phyloP scores from a whole-genome alignment of 225 moss, liverwort and hornwort species.

The Asterella californica region DNA sequence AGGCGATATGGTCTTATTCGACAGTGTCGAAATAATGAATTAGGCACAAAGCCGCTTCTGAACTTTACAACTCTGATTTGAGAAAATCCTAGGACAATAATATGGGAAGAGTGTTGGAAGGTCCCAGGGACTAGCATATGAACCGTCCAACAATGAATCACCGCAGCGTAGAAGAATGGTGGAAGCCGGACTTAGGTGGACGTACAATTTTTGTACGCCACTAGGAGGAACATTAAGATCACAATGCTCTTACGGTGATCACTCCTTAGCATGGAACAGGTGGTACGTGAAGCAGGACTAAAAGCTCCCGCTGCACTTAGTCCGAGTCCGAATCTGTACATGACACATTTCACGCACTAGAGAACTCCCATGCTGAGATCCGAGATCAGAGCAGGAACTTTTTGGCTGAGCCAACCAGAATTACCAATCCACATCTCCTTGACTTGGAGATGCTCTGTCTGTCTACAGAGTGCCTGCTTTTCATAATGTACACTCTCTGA shows the following conservation, averaged over 20 bases:
- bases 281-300: constrained; percentile 1
- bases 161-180: background rate
- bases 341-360: background rate
- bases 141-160: background rate
- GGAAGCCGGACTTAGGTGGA: background rate
- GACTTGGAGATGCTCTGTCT: background rate
- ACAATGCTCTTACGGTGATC: background rate
- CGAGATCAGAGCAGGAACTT: background rate
- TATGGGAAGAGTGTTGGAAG: background rate
- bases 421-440: constrained; percentile 29
- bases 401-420: background rate
- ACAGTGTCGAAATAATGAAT: background rate
- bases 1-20: background rate
- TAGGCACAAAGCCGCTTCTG: background rate
- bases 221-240: background rate
- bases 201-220: background rate
- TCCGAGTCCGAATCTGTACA: constrained; percentile 7
- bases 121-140: background rate
- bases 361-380: background rate
- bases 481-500: constrained; percentile 39
- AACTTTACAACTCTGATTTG: background rate
- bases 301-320: background rate
- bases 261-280: background rate
- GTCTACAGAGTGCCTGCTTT: constrained; percentile 31
- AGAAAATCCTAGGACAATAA: background rate